Evolutionary conservation across 345 rosid species (phyloP).

Genomic region (Camelina hispida): DNA sequence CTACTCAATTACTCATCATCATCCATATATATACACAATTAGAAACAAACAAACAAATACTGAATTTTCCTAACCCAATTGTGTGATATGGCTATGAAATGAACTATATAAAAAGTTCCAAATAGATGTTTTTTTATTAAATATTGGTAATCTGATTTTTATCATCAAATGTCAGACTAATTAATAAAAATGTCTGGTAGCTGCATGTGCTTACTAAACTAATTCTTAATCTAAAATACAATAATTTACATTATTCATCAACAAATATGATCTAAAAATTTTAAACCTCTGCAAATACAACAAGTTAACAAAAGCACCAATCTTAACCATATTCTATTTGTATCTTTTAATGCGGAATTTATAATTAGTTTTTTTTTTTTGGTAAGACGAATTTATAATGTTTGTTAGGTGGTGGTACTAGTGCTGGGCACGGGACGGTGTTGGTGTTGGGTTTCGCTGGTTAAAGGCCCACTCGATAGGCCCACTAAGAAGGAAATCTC

Average conservation of each 20-base stretch:
- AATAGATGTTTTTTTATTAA: not conserved
- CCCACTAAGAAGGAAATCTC: no score
- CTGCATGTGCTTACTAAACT: conserved; percentile 10
- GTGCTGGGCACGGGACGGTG: no score
- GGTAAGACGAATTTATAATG: no score
- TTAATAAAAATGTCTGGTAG: not conserved
- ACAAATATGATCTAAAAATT: not conserved
- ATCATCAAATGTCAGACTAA: conserved; percentile 9
- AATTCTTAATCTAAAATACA: not conserved
- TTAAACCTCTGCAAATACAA: no score
- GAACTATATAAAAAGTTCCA: not conserved
- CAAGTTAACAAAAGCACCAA: not conserved
- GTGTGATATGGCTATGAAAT: not conserved
- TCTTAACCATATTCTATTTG: no score
- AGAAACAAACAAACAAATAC: no score
- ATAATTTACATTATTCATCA: not conserved
- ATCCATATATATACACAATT: not conserved
- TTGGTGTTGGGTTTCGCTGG: no score
- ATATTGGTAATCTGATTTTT: not conserved
- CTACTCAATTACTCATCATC: conserved; percentile 19
- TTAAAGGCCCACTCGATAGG: no score
- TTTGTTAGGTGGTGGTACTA: not conserved
- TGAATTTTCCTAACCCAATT: not conserved
- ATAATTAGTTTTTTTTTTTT: not conserved
- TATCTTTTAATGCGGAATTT: not conserved